Evolutionary conservation across 164 flowering plant genomes (phyloP).

Genomic region (Cinnamomum micranthum): DNA sequence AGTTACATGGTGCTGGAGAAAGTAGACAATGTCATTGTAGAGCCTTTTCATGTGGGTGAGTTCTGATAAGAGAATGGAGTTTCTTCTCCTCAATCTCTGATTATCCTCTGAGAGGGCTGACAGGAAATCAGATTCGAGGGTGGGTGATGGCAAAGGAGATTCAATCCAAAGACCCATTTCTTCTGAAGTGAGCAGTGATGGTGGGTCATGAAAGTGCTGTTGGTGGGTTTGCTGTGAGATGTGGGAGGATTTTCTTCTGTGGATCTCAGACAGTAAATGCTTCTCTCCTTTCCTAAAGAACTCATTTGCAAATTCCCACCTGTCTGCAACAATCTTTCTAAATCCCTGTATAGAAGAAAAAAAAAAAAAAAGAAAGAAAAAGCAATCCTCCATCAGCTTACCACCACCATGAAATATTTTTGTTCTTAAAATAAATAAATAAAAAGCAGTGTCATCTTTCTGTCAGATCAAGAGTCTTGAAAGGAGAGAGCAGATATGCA

Average conservation of each 20-base stretch:
- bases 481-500: background rate
- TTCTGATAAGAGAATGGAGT: slow-evolving; percentile 56
- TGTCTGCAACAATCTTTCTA: slow-evolving; percentile 50
- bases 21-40: slow-evolving; percentile 62
- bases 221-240: slow-evolving; percentile 23
- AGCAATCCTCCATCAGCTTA: background rate
- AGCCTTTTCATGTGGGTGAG: slow-evolving; percentile 59
- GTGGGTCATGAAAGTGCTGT: slow-evolving; percentile 16
- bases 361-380: background rate
- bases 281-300: slow-evolving; percentile 47
- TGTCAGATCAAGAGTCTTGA: slow-evolving; percentile 6
- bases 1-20: slow-evolving; percentile 53
- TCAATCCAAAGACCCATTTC: slow-evolving; percentile 21
- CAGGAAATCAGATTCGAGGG: slow-evolving; percentile 17
- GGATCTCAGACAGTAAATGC: slow-evolving; percentile 45
- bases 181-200: slow-evolving; percentile 18
- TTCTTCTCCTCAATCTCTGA: slow-evolving; percentile 36
- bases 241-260: slow-evolving; percentile 45
- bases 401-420: background rate
- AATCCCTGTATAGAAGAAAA: slow-evolving; percentile 37
- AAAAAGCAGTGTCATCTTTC: background rate
- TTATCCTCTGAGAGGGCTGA: slow-evolving; percentile 46
- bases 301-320: slow-evolving; percentile 67
- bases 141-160: slow-evolving; percentile 19
- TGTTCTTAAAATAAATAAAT: background rate